phyloP scores from a whole-genome alignment of 2,329 filamentous ascomycete genomes.

The Tolypocladium ophioglossoides region DNA sequence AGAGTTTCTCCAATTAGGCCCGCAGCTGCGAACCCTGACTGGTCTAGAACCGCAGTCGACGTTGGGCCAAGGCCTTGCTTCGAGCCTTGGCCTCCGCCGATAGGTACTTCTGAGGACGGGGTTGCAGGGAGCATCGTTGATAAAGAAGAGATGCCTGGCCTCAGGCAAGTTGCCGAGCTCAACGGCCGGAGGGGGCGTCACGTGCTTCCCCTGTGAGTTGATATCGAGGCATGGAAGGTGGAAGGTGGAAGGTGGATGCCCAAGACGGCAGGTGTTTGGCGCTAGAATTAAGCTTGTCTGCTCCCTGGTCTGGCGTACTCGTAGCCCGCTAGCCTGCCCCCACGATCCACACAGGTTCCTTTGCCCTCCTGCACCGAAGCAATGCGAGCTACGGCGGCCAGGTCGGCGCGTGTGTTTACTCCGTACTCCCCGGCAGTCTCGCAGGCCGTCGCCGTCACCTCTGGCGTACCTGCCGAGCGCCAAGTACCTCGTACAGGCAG shows the following conservation, averaged over 20 bases:
- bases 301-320: too few species aligned
- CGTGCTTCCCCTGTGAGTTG: not conserved
- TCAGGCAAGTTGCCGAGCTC: not conserved
- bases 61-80: not conserved
- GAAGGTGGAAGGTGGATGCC: not conserved
- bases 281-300: not conserved
- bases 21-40: not conserved
- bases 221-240: not conserved
- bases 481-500: too few species aligned
- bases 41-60: not conserved
- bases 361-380: not conserved
- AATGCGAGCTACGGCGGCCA: not conserved
- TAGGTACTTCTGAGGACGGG: too few species aligned
- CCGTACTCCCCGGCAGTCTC: too few species aligned
- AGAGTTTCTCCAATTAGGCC: not conserved
- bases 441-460: too few species aligned
- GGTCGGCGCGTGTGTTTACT: too few species aligned
- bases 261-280: not conserved
- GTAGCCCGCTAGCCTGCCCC: too few species aligned
- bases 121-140: not conserved
- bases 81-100: not conserved
- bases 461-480: too few species aligned
- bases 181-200: not conserved
- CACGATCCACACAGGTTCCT: not conserved
- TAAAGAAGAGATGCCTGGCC: too few species aligned